Conservation (phyloP, 176 grass and related monocot species). For the Puya raimondii region DNA sequence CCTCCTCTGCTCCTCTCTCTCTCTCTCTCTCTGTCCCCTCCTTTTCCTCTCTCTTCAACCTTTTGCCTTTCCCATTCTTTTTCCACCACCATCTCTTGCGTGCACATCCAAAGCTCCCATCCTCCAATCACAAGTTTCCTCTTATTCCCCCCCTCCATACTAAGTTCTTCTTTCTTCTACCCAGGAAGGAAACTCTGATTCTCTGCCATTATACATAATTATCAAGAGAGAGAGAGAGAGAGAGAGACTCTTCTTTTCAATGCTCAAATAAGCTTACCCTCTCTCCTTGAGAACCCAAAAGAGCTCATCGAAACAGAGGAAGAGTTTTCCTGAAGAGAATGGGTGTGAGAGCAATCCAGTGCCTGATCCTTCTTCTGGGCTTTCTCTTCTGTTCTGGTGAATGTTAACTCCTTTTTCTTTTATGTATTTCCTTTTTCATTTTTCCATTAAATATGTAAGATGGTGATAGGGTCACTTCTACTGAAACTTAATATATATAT, state of each 20-base stretch:
- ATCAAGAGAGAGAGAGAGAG: background rate
- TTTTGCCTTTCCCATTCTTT: constrained; percentile 25
- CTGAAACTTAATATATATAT: too few species aligned
- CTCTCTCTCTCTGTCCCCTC: background rate
- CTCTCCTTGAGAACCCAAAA: constrained; percentile 9
- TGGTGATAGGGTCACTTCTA: background rate
- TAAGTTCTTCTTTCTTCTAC: constrained; percentile 19
- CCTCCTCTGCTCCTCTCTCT: too few species aligned
- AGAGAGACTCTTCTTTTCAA: constrained; percentile 33
- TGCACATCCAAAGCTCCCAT: constrained; percentile 34
- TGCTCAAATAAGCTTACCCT: constrained; percentile 7
- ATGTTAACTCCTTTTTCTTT: constrained; percentile 3
- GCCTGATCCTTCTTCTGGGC: constrained; percentile 18
- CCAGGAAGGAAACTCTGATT: constrained; percentile 45
- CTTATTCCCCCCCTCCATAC: constrained; percentile 36
- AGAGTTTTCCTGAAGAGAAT: constrained; percentile 28
- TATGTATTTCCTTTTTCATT: background rate
- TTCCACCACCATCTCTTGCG: constrained; percentile 18
- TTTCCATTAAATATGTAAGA: background rate
- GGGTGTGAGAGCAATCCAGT: constrained; percentile 24
- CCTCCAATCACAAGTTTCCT: constrained; percentile 46
- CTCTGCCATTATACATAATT: constrained; percentile 27
- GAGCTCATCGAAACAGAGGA: constrained; percentile 2
- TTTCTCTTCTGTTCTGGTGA: constrained; percentile 47
- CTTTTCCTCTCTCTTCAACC: constrained; percentile 13